Base-by-base conservation (phyloP, 495 filamentous ascomycete species). In the Xylaria acuta region DNA sequence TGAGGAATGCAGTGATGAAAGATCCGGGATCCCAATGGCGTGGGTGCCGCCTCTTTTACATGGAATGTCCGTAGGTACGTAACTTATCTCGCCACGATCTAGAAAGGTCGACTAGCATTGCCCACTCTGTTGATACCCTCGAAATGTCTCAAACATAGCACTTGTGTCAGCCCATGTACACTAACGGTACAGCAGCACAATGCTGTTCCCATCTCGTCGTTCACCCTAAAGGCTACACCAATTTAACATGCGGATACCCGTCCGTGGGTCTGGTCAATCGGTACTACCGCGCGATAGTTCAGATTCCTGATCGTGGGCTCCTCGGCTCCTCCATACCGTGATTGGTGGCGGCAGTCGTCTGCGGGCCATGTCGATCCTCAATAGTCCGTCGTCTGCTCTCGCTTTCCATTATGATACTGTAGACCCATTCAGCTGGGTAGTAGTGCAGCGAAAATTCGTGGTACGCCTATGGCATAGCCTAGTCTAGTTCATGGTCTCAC, bases 261-360 rank as follows among this genome's bases (percentile, higher is more conserved):
- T 4, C n/a, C 22, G 27, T 18, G 41, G 54, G 56, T 4, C 34
- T 22, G 45, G 36, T n/a, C 41, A 69, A 59, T 38, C 5, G 20
- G 22, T 49, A 47, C 11, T 16, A 36, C 41, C 32, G n/a, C 51
- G 22, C 2, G 32, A 38, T 25, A 43, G 43, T 70, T 40, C 0
- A 56, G 30, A 62, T 62, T 51, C 14, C 54, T 62, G 14, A 63
- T 69, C 67, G 16, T 34, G 30, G 14, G 20, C 67, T 20, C 12
- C 27, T 20, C 54, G 40, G 41, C 27, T 5, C 36, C 40, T n/a
- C 40, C 34, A 36, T 62, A 30, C 67, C 67, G 67, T 62, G 67
- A 70, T 70, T 43, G n/a, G 41, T 51, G 56, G 56, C 41, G 67
- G 67, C 45, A 60, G 54, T 54, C 56, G 67, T 70, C 36, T 70